phyloP scores from a whole-genome alignment of 805 yeast genomes.

The Kodamaea lidongshanica region DNA sequence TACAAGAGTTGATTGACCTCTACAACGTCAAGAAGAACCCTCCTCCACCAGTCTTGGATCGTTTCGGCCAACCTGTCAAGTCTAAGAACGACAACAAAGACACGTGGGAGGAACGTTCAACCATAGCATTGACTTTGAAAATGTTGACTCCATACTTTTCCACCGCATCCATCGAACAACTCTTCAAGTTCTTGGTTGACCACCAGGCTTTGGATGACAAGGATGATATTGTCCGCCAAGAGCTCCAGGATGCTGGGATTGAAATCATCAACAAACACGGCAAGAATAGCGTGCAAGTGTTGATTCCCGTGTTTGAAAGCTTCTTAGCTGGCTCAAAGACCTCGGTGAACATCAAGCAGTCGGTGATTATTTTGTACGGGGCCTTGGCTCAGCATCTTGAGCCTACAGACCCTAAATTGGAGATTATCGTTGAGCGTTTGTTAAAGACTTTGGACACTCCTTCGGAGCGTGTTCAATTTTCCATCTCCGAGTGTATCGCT shows the following conservation, averaged over 20 bases:
- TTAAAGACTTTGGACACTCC: conserved; percentile 76
- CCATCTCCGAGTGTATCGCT: conserved; percentile 79
- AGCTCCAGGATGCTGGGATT: conserved; percentile 85
- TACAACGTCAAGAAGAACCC: conserved; percentile 61
- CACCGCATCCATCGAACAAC: conserved; percentile 38
- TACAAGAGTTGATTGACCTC: conserved; percentile 45
- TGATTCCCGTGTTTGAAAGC: conserved; percentile 76
- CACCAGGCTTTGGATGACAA: conserved; percentile 69
- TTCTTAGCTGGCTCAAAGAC: conserved; percentile 44
- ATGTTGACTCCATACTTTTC: conserved; percentile 46
- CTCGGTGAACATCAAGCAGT: conserved; percentile 65
- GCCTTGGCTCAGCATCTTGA: conserved; percentile 81
- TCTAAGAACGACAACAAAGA: conserved; percentile 58
- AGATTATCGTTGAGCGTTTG: conserved; percentile 60
- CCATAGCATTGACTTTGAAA: conserved; percentile 64
- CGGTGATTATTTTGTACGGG: conserved; percentile 83
- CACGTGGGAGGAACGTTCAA: conserved; percentile 80
- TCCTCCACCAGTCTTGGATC: conserved; percentile 71
- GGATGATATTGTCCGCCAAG: conserved; percentile 67
- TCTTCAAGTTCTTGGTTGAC: conserved; percentile 60
- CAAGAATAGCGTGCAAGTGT: conserved; percentile 54
- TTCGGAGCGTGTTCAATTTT: conserved; percentile 83
- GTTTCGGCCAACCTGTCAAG: conserved; percentile 70
- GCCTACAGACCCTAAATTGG: conserved; percentile 58
- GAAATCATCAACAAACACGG: conserved; percentile 65